Evolutionary conservation across 2,329 filamentous ascomycete genomes (phyloP).

Genomic region (Fonsecaea multimorphosa): DNA sequence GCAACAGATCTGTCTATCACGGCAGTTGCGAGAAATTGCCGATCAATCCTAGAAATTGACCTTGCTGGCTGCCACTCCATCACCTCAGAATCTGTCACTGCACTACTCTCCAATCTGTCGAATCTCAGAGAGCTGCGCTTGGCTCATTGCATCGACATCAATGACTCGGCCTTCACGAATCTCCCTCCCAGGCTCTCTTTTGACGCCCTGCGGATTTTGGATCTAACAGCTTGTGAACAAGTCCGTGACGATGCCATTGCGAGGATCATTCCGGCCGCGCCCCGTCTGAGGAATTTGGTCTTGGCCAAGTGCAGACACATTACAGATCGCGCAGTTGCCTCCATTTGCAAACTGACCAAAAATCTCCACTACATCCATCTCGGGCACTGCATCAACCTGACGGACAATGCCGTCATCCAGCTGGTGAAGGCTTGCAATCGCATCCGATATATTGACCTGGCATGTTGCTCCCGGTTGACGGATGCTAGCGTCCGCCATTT

Average conservation of each 20-base stretch:
- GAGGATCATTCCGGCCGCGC: conserved; percentile 84
- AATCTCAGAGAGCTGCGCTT: conserved; percentile 90
- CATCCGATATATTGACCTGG: conserved; percentile 95
- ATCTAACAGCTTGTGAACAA: conserved; percentile 85
- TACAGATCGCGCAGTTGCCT: conserved; percentile 83
- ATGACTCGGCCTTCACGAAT: conserved; percentile 84
- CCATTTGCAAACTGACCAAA: conserved; percentile 88
- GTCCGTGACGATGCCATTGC: conserved; percentile 86
- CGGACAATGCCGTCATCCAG: conserved; percentile 82
- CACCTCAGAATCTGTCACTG: conserved; percentile 81
- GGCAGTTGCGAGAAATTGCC: conserved; percentile 86
- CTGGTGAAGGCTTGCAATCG: conserved; percentile 87
- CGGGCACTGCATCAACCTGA: conserved; percentile 90
- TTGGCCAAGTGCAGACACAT: conserved; percentile 93
- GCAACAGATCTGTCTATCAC: conserved; percentile 81
- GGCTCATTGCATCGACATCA: conserved; percentile 81
- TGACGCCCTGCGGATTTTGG: conserved; percentile 89
- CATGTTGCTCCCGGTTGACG: conserved; percentile 89
- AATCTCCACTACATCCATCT: conserved; percentile 97
- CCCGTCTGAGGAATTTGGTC: conserved; percentile 87
- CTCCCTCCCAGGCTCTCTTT: conserved; percentile 73
- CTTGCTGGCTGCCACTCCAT: conserved; percentile 83
- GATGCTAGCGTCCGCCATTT: conserved; percentile 84
- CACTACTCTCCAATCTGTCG: conserved; percentile 76
- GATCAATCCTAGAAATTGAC: conserved; percentile 94